These are phyloP conservation scores for Micromonas commoda DNA, from an alignment of 139 green algal genomes.

Conservation along the genomic window DNA sequence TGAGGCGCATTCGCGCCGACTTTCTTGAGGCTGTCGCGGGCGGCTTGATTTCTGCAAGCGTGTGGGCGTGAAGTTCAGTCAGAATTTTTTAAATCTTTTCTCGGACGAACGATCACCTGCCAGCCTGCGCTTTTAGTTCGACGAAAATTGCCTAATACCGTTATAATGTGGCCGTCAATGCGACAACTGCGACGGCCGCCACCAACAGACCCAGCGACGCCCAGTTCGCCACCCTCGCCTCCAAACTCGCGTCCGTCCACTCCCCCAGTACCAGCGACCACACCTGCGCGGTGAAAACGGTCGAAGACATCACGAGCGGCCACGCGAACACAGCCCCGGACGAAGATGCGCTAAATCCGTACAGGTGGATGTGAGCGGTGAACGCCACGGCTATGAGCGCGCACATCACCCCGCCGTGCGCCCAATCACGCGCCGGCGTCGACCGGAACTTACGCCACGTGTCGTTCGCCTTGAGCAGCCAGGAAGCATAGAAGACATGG, in stretches of 20 bases:
- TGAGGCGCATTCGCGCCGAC: too few species aligned
- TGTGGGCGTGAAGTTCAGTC: too few species aligned
- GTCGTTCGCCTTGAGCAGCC: background rate
- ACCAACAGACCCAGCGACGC: background rate
- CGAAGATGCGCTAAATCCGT: background rate
- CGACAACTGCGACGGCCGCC: background rate
- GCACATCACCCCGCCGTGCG: background rate
- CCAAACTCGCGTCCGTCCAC: background rate
- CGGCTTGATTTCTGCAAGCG: too few species aligned
- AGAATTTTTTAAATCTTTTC: too few species aligned
- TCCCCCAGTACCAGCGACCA: background rate
- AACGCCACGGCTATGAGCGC: background rate
- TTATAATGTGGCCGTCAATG: too few species aligned
- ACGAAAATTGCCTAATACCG: too few species aligned
- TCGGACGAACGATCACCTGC: too few species aligned
- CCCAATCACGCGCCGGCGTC: background rate
- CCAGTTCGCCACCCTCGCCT: background rate
- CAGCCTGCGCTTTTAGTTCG: too few species aligned
- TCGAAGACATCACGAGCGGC: slow-evolving; percentile 5
- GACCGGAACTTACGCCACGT: background rate
- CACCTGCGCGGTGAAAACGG: slow-evolving; percentile 7
- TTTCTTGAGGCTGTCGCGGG: too few species aligned
- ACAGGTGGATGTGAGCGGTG: slow-evolving; percentile 11
- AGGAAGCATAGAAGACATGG: background rate
- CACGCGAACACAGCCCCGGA: slow-evolving; percentile 8